These are phyloP conservation scores for Globisporangium lucens DNA, from an alignment of 352 stramenopile species.

Conservation along the genomic window DNA sequence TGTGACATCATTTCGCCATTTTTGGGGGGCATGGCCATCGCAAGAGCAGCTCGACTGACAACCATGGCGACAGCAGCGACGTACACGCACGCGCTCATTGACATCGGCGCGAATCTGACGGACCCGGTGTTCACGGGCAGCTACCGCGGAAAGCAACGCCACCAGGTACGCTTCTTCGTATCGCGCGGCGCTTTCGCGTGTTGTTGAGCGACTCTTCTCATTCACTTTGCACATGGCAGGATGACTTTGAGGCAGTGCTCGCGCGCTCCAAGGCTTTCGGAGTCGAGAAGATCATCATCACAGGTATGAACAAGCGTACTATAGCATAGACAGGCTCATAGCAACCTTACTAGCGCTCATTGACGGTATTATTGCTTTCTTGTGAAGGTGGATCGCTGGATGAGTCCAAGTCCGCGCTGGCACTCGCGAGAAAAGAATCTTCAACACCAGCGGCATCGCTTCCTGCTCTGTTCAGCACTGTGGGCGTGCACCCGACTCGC, in stretches of 20 bases:
- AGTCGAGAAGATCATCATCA: constrained; percentile 93
- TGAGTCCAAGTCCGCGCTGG: constrained; percentile 37
- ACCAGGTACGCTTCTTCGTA: constrained; percentile 54
- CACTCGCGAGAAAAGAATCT: constrained; percentile 21
- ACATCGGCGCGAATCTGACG: constrained; percentile 95
- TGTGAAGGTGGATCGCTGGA: constrained; percentile 34
- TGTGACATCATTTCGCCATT: not conserved
- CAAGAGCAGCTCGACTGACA: constrained; percentile 6
- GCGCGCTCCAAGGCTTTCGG: constrained; percentile 73
- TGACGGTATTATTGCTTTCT: not conserved
- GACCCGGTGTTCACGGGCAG: constrained; percentile 89
- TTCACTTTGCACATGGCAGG: not conserved
- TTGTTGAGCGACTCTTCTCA: not conserved
- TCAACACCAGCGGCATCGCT: constrained; percentile 9
- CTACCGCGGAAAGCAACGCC: constrained; percentile 89
- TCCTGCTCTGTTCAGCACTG: constrained; percentile 55
- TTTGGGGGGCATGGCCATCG: not conserved
- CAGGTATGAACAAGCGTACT: constrained; percentile 31
- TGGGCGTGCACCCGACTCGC: constrained; percentile 91
- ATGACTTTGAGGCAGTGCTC: constrained; percentile 65
- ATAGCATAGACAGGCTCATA: not conserved
- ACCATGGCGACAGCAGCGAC: constrained; percentile 5
- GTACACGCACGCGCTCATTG: constrained; percentile 50
- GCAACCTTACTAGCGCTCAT: not conserved
- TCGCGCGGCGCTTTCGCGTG: not conserved